Evolutionary conservation across 805 yeast genomes (phyloP).

Genomic region (Maudiozyma turicensis): DNA sequence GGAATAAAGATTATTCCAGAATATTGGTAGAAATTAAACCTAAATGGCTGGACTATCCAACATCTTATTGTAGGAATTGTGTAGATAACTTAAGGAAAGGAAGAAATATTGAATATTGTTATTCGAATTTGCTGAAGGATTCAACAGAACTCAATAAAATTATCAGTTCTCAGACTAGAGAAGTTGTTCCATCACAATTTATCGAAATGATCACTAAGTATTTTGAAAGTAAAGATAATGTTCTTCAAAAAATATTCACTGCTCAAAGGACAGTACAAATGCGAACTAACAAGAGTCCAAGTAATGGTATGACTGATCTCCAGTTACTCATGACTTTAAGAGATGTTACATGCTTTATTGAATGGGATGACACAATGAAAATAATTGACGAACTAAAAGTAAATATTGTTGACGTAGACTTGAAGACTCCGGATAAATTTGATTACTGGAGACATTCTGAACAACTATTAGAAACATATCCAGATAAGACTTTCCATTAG

Average conservation of each 20-base stretch:
- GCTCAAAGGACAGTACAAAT: slow-evolving; percentile 15
- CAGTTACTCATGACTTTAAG: slow-evolving; percentile 30
- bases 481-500: background rate
- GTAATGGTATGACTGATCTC: slow-evolving; percentile 12
- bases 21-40: slow-evolving; percentile 26
- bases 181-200: slow-evolving; percentile 9
- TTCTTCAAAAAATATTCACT: slow-evolving; percentile 13
- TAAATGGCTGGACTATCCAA: slow-evolving; percentile 21
- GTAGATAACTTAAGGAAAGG: slow-evolving; percentile 18
- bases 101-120: slow-evolving; percentile 19
- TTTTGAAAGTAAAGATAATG: slow-evolving; percentile 12
- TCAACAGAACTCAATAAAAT: slow-evolving; percentile 7
- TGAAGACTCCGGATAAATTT: slow-evolving; percentile 39
- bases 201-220: slow-evolving; percentile 13
- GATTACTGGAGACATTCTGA: slow-evolving; percentile 37
- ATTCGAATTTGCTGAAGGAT: slow-evolving; percentile 9
- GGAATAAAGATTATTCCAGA: background rate
- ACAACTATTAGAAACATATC: background rate
- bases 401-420: slow-evolving; percentile 42
- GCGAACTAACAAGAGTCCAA: background rate
- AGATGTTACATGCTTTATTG: slow-evolving; percentile 31
- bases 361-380: slow-evolving; percentile 10
- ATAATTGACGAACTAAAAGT: slow-evolving; percentile 1
- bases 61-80: slow-evolving; percentile 25
- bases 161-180: background rate